Percentiles rank a stretch among this genome's conserved stretches.
These are phyloP conservation scores for Trametes cinnabarina DNA, from an alignment of 768 basidiomycete genomes.

Conservation along the genomic window DNA sequence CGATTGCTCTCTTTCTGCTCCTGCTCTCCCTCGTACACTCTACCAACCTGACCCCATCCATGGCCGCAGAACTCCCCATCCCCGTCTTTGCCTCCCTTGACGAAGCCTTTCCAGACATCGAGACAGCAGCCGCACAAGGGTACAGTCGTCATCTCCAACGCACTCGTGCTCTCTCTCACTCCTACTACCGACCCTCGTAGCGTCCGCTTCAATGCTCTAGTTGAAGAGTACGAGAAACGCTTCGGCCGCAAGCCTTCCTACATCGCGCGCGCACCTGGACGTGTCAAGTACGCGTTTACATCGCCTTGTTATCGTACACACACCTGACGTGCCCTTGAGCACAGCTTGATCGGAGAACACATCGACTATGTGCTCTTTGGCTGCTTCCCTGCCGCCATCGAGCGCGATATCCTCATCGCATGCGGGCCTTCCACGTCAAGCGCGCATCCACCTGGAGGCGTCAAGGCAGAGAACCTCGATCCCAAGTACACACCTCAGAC, in stretches of 20 bases:
- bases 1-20: not conserved
- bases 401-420: conserved; percentile 83
- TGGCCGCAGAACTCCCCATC: conserved; percentile 57
- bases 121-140: conserved; percentile 54
- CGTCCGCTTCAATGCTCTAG: conserved; percentile 60
- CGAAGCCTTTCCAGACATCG: conserved; percentile 53
- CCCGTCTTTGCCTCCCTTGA: conserved; percentile 59
- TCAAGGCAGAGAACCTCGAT: conserved; percentile 62
- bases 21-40: not conserved
- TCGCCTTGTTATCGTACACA: too few species aligned
- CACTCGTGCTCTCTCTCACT: not conserved
- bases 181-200: conserved; percentile 27
- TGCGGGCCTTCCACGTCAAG: conserved; percentile 40
- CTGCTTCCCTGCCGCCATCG: conserved; percentile 81
- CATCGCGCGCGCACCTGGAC: conserved; percentile 75
- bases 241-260: conserved; percentile 68
- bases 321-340: not conserved
- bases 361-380: conserved; percentile 85
- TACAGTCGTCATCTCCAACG: conserved; percentile 20
- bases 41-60: conserved; percentile 20
- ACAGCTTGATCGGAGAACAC: conserved; percentile 60
- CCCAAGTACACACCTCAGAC: conserved; percentile 55
- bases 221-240: conserved; percentile 55
- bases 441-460: conserved; percentile 46
- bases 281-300: conserved; percentile 60